Conservation (phyloP, 1,139 yeast species). For the Suhomyces yuchorum region DNA sequence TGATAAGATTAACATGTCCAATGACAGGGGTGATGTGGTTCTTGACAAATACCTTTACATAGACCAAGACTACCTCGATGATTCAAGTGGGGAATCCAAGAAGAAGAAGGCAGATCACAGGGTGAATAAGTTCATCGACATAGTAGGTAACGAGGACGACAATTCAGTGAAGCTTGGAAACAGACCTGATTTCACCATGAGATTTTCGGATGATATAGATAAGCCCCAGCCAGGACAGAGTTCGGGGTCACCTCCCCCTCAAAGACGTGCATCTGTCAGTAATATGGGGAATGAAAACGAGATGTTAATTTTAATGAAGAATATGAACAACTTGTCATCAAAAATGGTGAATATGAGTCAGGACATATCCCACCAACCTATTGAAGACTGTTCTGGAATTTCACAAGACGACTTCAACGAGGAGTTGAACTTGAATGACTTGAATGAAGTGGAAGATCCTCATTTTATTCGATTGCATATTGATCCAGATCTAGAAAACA, state of each 20-base stretch:
- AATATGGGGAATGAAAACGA: constrained; percentile 53
- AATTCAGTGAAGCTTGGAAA: constrained; percentile 79
- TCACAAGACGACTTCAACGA: constrained; percentile 32
- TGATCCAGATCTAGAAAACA: constrained; percentile 25
- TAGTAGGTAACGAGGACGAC: constrained; percentile 80
- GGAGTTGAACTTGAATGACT: constrained; percentile 64
- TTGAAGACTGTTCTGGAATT: constrained; percentile 26
- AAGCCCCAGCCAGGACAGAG: background rate
- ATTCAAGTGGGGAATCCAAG: constrained; percentile 21
- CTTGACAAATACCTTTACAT: constrained; percentile 79
- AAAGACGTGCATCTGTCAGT: constrained; percentile 5
- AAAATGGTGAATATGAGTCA: constrained; percentile 66
- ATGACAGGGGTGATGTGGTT: constrained; percentile 80
- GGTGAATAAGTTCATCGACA: constrained; percentile 66
- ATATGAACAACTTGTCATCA: constrained; percentile 86
- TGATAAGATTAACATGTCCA: constrained; percentile 68
- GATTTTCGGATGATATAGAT: constrained; percentile 49
- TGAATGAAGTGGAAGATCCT: constrained; percentile 51
- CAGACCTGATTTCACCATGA: constrained; percentile 88
- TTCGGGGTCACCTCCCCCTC: background rate
- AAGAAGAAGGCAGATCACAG: constrained; percentile 9
- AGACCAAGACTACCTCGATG: constrained; percentile 50
- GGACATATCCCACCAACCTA: constrained; percentile 17
- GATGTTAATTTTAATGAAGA: constrained; percentile 71
- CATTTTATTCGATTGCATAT: constrained; percentile 63